These are phyloP conservation scores for Ilyonectria robusta DNA, from an alignment of 2,329 filamentous ascomycete genomes.

Conservation along the genomic window DNA sequence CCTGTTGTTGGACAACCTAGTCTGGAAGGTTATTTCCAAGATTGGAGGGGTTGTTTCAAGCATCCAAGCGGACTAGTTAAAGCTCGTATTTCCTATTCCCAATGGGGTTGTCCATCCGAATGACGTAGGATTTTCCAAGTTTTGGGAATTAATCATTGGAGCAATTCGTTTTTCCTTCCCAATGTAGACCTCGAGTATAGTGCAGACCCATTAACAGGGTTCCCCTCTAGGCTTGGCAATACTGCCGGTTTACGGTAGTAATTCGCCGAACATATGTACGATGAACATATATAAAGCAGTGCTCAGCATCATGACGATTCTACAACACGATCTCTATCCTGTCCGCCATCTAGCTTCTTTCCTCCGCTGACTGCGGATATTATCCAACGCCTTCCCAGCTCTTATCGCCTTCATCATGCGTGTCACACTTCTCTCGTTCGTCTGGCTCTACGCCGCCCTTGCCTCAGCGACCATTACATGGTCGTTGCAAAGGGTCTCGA, in stretches of 20 bases:
- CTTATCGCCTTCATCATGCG: conserved; percentile 49
- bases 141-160: background rate
- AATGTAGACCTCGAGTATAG: background rate
- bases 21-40: background rate
- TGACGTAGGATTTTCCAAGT: background rate
- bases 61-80: background rate
- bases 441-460: conserved; percentile 48
- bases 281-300: too few relatives aligned
- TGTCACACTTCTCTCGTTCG: conserved; percentile 48
- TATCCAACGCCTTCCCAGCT: background rate
- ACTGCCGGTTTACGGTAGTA: background rate
- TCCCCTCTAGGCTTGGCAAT: background rate
- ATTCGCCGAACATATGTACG: too few relatives aligned
- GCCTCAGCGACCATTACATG: conserved; percentile 57
- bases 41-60: background rate
- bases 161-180: background rate
- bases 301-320: background rate
- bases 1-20: background rate
- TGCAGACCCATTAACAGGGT: background rate
- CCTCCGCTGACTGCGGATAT: background rate
- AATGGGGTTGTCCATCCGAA: background rate
- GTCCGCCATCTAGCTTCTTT: background rate
- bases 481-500: conserved; percentile 54
- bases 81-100: background rate
- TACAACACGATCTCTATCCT: background rate